Evolutionary conservation across 179 eudicot species (phyloP).

Genomic region (Beta lomatogona): DNA sequence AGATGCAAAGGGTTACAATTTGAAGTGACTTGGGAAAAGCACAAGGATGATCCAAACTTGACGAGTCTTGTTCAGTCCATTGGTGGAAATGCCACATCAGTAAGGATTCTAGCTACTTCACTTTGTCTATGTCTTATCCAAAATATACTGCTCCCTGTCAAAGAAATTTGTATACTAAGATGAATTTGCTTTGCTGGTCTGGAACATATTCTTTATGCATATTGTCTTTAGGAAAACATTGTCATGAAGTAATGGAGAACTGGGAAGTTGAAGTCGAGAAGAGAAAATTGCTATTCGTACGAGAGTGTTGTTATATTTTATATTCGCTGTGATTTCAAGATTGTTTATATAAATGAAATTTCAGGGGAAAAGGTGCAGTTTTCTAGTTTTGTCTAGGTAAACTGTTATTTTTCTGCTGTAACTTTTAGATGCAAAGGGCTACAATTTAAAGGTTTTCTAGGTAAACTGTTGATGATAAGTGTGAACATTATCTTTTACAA

Average conservation of each 20-base stretch:
- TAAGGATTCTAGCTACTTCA: slow-evolving; percentile 26
- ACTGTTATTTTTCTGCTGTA: not conserved
- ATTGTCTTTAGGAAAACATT: not conserved
- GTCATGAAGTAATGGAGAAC: not conserved
- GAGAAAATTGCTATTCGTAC: not conserved
- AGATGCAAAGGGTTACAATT: slow-evolving; percentile 81
- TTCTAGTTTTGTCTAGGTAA: not conserved
- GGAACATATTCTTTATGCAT: not conserved
- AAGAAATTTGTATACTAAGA: not conserved
- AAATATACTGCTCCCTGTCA: not conserved
- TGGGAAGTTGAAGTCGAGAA: not conserved
- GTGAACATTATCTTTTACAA: not conserved
- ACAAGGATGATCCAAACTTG: slow-evolving; percentile 82
- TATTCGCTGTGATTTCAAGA: not conserved
- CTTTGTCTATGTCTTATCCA: not conserved
- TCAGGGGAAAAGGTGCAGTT: not conserved
- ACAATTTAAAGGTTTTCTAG: slow-evolving; percentile 51
- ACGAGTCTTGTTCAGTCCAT: slow-evolving; percentile 46
- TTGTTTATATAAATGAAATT: not conserved
- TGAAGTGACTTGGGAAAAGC: slow-evolving; percentile 71
- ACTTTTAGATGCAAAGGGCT: slow-evolving; percentile 61
- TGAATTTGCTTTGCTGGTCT: not conserved
- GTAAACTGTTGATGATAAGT: not conserved
- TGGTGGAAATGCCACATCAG: slow-evolving; percentile 27
- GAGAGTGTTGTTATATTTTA: not conserved